Evolutionary conservation across 768 basidiomycete species (phyloP).

Genomic region (Lactarius vividus): DNA sequence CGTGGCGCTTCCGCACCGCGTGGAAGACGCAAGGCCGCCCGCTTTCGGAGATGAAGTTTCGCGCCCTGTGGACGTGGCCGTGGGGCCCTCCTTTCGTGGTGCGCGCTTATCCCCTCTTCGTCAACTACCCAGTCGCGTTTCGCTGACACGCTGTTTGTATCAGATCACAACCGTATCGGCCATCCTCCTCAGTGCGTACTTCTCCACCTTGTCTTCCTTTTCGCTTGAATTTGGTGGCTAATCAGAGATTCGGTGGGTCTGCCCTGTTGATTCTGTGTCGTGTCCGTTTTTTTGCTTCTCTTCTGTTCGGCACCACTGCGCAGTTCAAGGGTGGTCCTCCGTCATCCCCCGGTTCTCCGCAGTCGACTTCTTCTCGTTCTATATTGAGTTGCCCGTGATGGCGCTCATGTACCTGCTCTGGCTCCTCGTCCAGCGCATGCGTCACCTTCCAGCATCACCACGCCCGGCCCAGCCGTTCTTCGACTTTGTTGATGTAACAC

Average conservation of each 20-base stretch:
- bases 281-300: background rate
- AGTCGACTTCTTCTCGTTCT: constrained; percentile 73
- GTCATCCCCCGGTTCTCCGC: constrained; percentile 61
- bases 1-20: constrained; percentile 75
- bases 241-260: too few species aligned
- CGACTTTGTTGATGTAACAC: constrained; percentile 61
- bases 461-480: constrained; percentile 35
- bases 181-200: constrained; percentile 59
- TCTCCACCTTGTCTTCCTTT: background rate
- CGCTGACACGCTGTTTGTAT: constrained; percentile 3
- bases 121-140: background rate
- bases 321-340: constrained; percentile 88
- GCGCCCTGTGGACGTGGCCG: constrained; percentile 73
- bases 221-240: too few species aligned
- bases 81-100: constrained; percentile 85
- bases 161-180: constrained; percentile 52
- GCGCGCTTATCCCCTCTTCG: constrained; percentile 10
- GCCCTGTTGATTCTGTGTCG: too few species aligned
- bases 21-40: constrained; percentile 73
- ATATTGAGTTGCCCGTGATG: constrained; percentile 77
- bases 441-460: constrained; percentile 3
- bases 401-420: constrained; percentile 61
- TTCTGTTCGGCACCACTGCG: background rate
- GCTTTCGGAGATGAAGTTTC: constrained; percentile 70
- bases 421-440: constrained; percentile 38